These are phyloP conservation scores for Cordia subcordata DNA, from an alignment of 257 asterid species.

Conservation along the genomic window DNA sequence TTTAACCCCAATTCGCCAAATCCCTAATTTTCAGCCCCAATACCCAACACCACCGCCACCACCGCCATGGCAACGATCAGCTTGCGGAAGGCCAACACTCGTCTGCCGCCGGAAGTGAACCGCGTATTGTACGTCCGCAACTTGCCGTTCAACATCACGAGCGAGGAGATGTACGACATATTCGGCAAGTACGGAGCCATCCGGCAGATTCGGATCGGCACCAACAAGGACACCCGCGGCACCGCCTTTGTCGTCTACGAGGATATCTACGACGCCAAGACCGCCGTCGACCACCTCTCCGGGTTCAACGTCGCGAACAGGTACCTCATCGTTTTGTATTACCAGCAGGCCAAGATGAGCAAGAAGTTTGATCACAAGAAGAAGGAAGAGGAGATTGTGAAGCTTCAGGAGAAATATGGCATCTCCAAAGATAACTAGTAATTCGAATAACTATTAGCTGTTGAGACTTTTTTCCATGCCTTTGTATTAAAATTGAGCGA, in stretches of 20 bases:
- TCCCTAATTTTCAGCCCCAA: neutral
- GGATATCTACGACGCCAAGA: conserved; percentile 92
- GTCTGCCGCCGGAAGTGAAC: conserved; percentile 94
- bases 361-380: conserved; percentile 89
- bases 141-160: conserved; percentile 85
- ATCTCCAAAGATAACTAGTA: conserved; percentile 57
- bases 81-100: conserved; percentile 76
- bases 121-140: conserved; percentile 79
- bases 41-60: neutral
- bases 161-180: conserved; percentile 97
- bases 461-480: neutral
- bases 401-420: conserved; percentile 88
- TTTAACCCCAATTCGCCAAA: neutral
- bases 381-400: conserved; percentile 82
- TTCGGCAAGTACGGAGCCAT: conserved; percentile 92
- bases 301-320: conserved; percentile 90
- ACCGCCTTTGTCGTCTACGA: conserved; percentile 94
- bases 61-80: conserved; percentile 64
- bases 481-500: no score
- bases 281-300: conserved; percentile 86
- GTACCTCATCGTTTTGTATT: conserved; percentile 76
- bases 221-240: conserved; percentile 87
- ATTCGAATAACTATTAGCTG: neutral
- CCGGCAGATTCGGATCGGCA: conserved; percentile 82
- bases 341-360: conserved; percentile 95